Conservation (phyloP, 768 basidiomycete genomes). For the Calvatia gigantea region DNA sequence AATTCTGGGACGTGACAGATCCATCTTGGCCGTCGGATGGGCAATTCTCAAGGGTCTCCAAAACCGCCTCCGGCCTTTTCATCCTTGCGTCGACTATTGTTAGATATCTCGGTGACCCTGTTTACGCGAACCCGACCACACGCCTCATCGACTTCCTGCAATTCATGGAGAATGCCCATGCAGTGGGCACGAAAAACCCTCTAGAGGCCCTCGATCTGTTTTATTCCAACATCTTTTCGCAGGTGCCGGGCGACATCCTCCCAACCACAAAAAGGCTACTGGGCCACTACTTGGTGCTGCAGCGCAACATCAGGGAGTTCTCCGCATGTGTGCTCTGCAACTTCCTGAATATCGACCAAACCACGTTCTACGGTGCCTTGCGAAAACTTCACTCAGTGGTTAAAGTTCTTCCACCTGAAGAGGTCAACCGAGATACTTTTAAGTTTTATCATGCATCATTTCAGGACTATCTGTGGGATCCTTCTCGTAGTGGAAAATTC, state of each 20-base stretch:
- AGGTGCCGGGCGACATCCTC: background rate
- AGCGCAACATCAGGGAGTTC: background rate
- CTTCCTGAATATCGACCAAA: background rate
- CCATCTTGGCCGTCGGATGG: background rate
- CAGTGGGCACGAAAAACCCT: background rate
- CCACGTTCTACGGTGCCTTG: background rate
- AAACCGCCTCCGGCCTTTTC: background rate
- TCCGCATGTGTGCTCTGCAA: background rate
- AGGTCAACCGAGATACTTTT: background rate
- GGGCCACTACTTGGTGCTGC: background rate
- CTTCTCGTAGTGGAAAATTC: background rate
- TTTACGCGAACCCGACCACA: background rate
- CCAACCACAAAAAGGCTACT: background rate
- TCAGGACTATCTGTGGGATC: background rate
- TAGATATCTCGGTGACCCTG: background rate
- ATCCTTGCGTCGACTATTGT: background rate
- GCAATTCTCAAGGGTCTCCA: background rate
- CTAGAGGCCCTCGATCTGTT: conserved; percentile 3
- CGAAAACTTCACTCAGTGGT: background rate
- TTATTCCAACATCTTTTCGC: background rate
- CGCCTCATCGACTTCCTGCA: background rate
- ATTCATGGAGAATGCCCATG: background rate
- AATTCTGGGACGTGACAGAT: background rate
- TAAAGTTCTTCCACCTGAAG: background rate
- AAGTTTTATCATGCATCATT: background rate